These are phyloP conservation scores for Fusarium luffae DNA, from an alignment of 2,329 filamentous ascomycete species.

Conservation along the genomic window DNA sequence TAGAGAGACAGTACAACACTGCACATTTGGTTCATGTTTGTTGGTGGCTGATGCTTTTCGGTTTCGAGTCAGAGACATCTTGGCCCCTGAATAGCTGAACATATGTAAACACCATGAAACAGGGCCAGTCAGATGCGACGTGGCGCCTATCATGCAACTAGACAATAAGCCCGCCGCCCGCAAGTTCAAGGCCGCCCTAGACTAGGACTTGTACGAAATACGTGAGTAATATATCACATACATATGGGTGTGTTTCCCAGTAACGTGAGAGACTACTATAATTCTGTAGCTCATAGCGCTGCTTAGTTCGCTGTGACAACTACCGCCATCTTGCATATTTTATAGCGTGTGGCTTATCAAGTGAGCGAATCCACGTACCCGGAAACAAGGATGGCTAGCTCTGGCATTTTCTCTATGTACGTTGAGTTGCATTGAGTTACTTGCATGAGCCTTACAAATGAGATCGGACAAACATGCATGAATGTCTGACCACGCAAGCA, in stretches of 20 bases:
- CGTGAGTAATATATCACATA: neutral
- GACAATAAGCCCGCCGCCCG: conserved; percentile 17
- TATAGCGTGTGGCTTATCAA: conserved; percentile 9
- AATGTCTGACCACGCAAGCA: conserved; percentile 9
- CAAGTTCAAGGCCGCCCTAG: neutral
- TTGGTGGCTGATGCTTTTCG: conserved; percentile 20
- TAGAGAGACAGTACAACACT: neutral
- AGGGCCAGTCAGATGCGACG: neutral
- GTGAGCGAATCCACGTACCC: conserved; percentile 15
- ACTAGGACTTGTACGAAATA: neutral
- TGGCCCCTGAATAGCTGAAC: neutral
- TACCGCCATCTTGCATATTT: neutral
- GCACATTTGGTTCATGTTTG: neutral
- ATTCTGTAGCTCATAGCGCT: neutral
- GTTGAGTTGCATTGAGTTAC: neutral
- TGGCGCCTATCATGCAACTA: conserved; percentile 10
- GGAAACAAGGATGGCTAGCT: conserved; percentile 5
- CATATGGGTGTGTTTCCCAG: neutral
- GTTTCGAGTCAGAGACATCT: conserved; percentile 6
- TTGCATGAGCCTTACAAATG: neutral
- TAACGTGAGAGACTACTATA: neutral
- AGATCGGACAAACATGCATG: conserved; percentile 25
- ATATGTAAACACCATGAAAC: neutral
- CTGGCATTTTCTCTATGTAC: neutral
- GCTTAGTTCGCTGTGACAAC: neutral